phyloP scores from a whole-genome alignment of 2,329 filamentous ascomycete genomes.

The Epichloe sp. region DNA sequence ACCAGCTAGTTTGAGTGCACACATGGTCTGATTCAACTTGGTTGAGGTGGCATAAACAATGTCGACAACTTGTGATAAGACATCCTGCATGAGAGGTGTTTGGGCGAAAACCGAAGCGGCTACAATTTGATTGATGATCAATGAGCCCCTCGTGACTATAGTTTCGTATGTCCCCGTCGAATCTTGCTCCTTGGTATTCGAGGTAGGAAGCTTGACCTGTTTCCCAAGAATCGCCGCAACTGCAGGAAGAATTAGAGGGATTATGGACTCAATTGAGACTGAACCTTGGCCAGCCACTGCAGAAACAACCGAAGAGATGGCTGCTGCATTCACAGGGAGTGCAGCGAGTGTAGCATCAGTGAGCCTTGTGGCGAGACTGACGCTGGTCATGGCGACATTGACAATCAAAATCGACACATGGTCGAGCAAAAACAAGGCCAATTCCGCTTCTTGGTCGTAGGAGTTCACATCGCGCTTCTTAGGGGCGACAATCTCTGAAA shows the following conservation, averaged over 20 bases:
- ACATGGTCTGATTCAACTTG: conserved; percentile 9
- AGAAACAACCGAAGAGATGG: conserved; percentile 8
- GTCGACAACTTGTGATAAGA: conserved; percentile 11
- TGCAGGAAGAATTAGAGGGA: conserved; percentile 14
- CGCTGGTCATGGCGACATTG: conserved; percentile 9
- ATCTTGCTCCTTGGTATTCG: conserved; percentile 1
- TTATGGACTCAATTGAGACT: conserved; percentile 2
- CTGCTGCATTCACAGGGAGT: conserved; percentile 9
- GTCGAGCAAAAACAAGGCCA: conserved; percentile 8
- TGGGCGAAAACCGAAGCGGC: conserved; percentile 1
- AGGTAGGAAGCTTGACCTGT: neutral
- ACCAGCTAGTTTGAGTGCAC: conserved; percentile 8
- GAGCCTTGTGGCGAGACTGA: conserved; percentile 10
- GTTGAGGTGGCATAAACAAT: conserved; percentile 10
- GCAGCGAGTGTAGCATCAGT: conserved; percentile 11
- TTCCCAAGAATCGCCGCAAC: conserved; percentile 9
- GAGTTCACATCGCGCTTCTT: neutral
- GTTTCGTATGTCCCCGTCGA: conserved; percentile 6
- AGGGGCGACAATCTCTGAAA: neutral
- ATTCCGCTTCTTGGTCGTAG: neutral
- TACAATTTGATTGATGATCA: conserved; percentile 11
- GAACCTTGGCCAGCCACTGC: conserved; percentile 9
- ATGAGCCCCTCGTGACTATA: conserved; percentile 9
- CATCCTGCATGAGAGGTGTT: conserved; percentile 6
- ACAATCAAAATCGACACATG: conserved; percentile 9